Percentiles rank a stretch among this genome's conserved stretches.
phyloP scores from a whole-genome alignment of 495 filamentous ascomycete genomes.

The Penicillium salamii region DNA sequence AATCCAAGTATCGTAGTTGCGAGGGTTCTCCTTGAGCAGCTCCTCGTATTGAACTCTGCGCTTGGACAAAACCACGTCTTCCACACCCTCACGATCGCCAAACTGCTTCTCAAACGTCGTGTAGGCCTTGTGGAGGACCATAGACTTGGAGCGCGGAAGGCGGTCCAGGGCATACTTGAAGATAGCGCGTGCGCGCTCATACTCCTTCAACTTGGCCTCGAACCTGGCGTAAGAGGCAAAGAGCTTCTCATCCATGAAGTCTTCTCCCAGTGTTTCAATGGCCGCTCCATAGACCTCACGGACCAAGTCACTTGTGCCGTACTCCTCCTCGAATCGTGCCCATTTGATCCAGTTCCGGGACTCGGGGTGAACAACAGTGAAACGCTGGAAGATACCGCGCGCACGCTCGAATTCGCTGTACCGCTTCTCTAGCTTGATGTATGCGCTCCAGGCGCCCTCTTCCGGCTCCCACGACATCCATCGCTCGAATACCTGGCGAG shows the following conservation, averaged over 20 bases:
- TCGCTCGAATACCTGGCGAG: slow-evolving; percentile 90
- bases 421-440: slow-evolving; percentile 95
- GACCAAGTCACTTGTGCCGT: slow-evolving; percentile 84
- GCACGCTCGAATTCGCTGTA: slow-evolving; percentile 88
- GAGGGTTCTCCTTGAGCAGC: slow-evolving; percentile 84
- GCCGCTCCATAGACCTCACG: slow-evolving; percentile 89
- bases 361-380: slow-evolving; percentile 91
- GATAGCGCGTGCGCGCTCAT: slow-evolving; percentile 91
- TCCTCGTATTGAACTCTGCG: slow-evolving; percentile 92
- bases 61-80: slow-evolving; percentile 94
- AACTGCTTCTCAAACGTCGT: slow-evolving; percentile 98
- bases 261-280: slow-evolving; percentile 86
- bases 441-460: slow-evolving; percentile 90
- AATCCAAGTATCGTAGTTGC: slow-evolving; percentile 96
- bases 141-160: slow-evolving; percentile 81
- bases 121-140: slow-evolving; percentile 83
- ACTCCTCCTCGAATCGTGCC: slow-evolving; percentile 95
- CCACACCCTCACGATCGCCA: slow-evolving; percentile 89
- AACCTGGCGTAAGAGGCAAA: slow-evolving; percentile 92
- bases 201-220: slow-evolving; percentile 91
- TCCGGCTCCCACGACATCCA: slow-evolving; percentile 99
- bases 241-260: slow-evolving; percentile 94
- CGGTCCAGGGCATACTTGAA: slow-evolving; percentile 96
- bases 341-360: slow-evolving; percentile 98
- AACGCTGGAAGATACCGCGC: slow-evolving; percentile 81